phyloP scores from a whole-genome alignment of 2,329 filamentous ascomycete species.

The Botrytis galanthina region DNA sequence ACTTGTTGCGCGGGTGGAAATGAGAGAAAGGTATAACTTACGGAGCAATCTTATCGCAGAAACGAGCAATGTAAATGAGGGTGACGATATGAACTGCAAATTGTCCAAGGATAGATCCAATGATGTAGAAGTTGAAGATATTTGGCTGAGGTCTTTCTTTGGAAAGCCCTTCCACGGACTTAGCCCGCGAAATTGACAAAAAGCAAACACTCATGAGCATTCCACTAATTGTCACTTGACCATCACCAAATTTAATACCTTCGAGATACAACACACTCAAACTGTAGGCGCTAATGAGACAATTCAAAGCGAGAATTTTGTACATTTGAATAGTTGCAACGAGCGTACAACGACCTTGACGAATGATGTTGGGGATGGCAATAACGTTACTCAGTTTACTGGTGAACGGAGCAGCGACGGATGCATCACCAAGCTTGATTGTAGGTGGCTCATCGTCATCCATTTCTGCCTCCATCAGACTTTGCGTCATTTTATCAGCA shows the following conservation, averaged over 20 bases:
- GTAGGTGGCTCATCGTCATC: slow-evolving; percentile 86
- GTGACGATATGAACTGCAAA: slow-evolving; percentile 95
- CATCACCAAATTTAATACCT: slow-evolving; percentile 98
- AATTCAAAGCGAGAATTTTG: slow-evolving; percentile 98
- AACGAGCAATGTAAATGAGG: slow-evolving; percentile 87
- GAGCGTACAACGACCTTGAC: slow-evolving; percentile 93
- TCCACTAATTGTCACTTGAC: slow-evolving; percentile 96
- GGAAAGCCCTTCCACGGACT: slow-evolving; percentile 90
- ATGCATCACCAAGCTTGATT: slow-evolving; percentile 95
- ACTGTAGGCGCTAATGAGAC: slow-evolving; percentile 96
- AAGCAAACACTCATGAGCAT: slow-evolving; percentile 99
- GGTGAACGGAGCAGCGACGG: slow-evolving; percentile 94
- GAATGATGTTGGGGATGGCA: slow-evolving; percentile 96
- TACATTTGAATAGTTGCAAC: slow-evolving; percentile 99
- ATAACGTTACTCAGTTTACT: slow-evolving; percentile 97
- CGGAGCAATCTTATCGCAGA: slow-evolving; percentile 83
- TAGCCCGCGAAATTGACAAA: slow-evolving; percentile 95
- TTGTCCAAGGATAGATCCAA: slow-evolving; percentile 93
- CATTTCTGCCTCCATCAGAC: slow-evolving; percentile 87
- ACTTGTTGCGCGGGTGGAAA: neutral
- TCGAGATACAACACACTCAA: slow-evolving; percentile 94
- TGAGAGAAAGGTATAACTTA: slow-evolving; percentile 48
- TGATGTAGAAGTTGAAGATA: slow-evolving; percentile 99
- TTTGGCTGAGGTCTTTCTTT: slow-evolving; percentile 98
- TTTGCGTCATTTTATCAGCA: slow-evolving; percentile 80